A percentile compares a stretch with the other conserved stretches of the same genome.
phyloP scores from a whole-genome alignment of 495 filamentous ascomycete species.

The Penicillium soppii region DNA sequence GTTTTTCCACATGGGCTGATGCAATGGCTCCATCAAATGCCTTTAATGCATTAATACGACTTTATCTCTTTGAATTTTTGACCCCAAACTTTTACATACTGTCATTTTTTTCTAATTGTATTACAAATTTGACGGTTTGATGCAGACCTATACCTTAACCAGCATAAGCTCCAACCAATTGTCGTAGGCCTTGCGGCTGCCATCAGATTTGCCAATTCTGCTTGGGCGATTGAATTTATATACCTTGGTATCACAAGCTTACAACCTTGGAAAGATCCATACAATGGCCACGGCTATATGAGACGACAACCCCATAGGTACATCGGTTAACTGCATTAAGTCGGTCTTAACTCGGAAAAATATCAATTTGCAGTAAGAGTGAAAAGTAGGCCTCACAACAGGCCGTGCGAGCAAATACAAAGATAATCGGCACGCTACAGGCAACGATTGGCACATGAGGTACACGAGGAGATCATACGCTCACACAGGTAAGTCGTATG shows the following conservation, averaged over 20 bases:
- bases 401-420: slow-evolving; percentile 7
- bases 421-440: slow-evolving; percentile 8
- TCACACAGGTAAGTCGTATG: slow-evolving; percentile 9
- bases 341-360: slow-evolving; percentile 14
- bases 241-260: too few relatives aligned
- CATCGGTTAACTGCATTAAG: slow-evolving; percentile 13
- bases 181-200: background rate
- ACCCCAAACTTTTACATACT: too few relatives aligned
- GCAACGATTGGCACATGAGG: slow-evolving; percentile 13
- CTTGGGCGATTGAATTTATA: too few relatives aligned
- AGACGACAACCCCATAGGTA: too few relatives aligned
- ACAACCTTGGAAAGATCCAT: too few relatives aligned
- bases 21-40: background rate
- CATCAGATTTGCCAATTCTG: too few relatives aligned
- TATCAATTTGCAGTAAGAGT: slow-evolving; percentile 12
- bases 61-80: too few relatives aligned
- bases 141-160: slow-evolving; percentile 1
- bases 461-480: slow-evolving; percentile 9
- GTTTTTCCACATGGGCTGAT: background rate
- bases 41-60: too few relatives aligned
- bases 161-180: slow-evolving; percentile 5
- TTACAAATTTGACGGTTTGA: slow-evolving; percentile 2
- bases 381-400: slow-evolving; percentile 4
- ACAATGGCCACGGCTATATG: too few relatives aligned
- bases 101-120: background rate